These are phyloP conservation scores for Neocucurbitaria cava DNA, from an alignment of 2,329 filamentous ascomycete species.

Conservation along the genomic window DNA sequence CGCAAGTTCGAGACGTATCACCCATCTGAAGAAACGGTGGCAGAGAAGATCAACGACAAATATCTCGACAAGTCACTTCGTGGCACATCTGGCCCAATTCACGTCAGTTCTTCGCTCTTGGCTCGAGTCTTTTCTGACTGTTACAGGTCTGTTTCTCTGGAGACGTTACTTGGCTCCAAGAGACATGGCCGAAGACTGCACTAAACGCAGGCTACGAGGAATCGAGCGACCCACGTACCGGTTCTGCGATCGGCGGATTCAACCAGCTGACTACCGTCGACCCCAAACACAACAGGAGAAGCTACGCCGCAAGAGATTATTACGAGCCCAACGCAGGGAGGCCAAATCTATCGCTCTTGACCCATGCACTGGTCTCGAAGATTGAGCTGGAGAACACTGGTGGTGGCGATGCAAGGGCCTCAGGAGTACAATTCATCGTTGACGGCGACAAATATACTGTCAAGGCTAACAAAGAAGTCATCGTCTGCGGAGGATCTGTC, in stretches of 20 bases:
- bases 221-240: slow-evolving; percentile 34
- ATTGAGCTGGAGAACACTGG: slow-evolving; percentile 54
- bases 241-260: slow-evolving; percentile 40
- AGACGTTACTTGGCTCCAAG: slow-evolving; percentile 30
- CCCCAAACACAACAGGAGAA: slow-evolving; percentile 33
- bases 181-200: slow-evolving; percentile 36
- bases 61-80: slow-evolving; percentile 33
- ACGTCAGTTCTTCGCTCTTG: slow-evolving; percentile 16
- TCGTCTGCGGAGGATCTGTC: slow-evolving; percentile 35
- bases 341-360: slow-evolving; percentile 57
- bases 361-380: slow-evolving; percentile 55
- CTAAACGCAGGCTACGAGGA: slow-evolving; percentile 32
- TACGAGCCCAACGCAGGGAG: slow-evolving; percentile 46
- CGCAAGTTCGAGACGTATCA: slow-evolving; percentile 47
- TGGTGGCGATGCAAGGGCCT: slow-evolving; percentile 50
- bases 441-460: slow-evolving; percentile 41
- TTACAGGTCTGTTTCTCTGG: slow-evolving; percentile 30
- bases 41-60: slow-evolving; percentile 29
- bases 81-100: slow-evolving; percentile 33
- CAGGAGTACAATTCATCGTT: slow-evolving; percentile 47
- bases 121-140: not conserved
- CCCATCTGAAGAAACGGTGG: slow-evolving; percentile 24
- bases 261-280: slow-evolving; percentile 39
- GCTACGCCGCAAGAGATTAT: slow-evolving; percentile 48
- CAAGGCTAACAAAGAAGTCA: slow-evolving; percentile 39